These are phyloP conservation scores for Stereocaulon alpinum DNA, from an alignment of 495 filamentous ascomycete species.

Conservation along the genomic window DNA sequence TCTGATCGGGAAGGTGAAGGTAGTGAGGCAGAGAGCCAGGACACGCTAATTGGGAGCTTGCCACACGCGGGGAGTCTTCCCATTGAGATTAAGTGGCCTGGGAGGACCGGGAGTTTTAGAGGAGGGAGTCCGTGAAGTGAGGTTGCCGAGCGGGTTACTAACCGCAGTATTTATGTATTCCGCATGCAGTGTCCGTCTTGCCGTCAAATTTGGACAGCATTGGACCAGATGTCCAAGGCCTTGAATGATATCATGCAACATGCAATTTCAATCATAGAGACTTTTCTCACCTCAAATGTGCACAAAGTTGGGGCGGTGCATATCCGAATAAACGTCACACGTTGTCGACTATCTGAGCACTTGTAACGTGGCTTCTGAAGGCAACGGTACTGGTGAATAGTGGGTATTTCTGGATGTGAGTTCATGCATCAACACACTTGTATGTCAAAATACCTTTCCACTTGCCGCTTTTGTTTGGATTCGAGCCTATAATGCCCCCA, in stretches of 20 bases:
- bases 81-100: slow-evolving; percentile 24
- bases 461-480: neutral
- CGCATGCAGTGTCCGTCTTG: neutral
- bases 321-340: no score
- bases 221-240: no score
- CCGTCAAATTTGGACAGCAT: no score
- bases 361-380: neutral
- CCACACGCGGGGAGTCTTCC: slow-evolving; percentile 25
- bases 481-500: no score
- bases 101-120: slow-evolving; percentile 5
- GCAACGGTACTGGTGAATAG: no score
- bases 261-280: no score
- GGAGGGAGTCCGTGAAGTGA: neutral
- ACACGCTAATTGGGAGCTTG: slow-evolving; percentile 12
- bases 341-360: neutral
- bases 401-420: neutral
- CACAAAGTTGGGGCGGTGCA: no score
- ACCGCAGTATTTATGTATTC: neutral
- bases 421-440: no score
- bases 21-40: slow-evolving; percentile 3
- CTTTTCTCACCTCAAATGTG: no score
- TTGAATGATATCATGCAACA: no score
- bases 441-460: no score
- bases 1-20: slow-evolving; percentile 6
- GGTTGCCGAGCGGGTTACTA: no score